A percentile compares a stretch with the other conserved stretches of the same genome.
These are phyloP conservation scores for Allomyces javanicus DNA, from an alignment of 192 early-diverging fungal species.

Conservation along the genomic window DNA sequence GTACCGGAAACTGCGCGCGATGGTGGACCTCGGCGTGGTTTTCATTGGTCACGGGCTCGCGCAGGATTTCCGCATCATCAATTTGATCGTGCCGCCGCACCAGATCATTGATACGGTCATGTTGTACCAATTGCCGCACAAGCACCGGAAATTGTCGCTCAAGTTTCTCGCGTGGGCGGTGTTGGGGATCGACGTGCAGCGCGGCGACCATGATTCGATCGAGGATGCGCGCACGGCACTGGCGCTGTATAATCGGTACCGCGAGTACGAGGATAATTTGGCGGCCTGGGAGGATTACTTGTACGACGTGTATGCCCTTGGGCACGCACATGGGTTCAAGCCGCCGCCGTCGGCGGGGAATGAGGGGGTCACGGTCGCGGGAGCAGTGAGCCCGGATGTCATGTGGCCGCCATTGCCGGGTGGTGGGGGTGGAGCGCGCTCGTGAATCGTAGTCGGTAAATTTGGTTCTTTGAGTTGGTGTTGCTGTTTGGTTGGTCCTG, in stretches of 20 bases:
- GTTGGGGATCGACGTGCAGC: slow-evolving; percentile 64
- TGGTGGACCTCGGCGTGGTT: slow-evolving; percentile 75
- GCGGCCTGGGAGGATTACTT: slow-evolving; percentile 51
- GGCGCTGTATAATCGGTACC: slow-evolving; percentile 62
- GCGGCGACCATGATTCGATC: slow-evolving; percentile 73
- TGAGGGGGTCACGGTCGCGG: background rate
- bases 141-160: slow-evolving; percentile 44
- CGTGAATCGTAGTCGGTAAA: too few relatives aligned
- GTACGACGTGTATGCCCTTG: slow-evolving; percentile 69
- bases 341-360: background rate
- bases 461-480: too few relatives aligned
- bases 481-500: too few relatives aligned
- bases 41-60: slow-evolving; percentile 90
- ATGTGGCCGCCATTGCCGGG: too few relatives aligned
- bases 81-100: slow-evolving; percentile 62
- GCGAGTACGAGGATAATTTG: slow-evolving; percentile 27
- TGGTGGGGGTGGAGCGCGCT: too few relatives aligned
- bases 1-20: slow-evolving; percentile 72
- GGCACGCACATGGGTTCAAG: slow-evolving; percentile 14
- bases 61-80: slow-evolving; percentile 89
- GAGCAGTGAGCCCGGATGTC: background rate
- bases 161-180: slow-evolving; percentile 83
- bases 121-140: slow-evolving; percentile 41
- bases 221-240: slow-evolving; percentile 81
- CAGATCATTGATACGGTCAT: slow-evolving; percentile 91